These are phyloP conservation scores for Physocladia obscura DNA, from an alignment of 192 early-diverging fungal species.

Conservation along the genomic window DNA sequence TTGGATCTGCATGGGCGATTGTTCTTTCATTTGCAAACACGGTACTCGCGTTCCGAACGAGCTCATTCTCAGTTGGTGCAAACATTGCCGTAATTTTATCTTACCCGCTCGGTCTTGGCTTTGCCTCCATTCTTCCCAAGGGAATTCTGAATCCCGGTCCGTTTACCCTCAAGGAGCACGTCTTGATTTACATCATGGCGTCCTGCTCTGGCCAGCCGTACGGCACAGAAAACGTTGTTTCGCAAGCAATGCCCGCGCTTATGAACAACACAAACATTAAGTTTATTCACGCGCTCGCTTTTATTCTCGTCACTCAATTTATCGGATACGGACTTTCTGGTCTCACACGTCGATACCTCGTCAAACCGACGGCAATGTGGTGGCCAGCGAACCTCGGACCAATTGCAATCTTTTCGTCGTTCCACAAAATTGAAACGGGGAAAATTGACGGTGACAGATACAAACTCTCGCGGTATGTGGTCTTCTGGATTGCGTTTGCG, in stretches of 20 bases:
- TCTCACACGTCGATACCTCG: constrained; percentile 70
- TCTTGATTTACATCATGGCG: constrained; percentile 73
- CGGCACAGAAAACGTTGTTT: constrained; percentile 33
- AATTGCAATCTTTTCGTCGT: constrained; percentile 74
- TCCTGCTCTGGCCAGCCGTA: constrained; percentile 64
- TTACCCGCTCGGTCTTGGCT: constrained; percentile 68
- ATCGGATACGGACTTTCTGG: constrained; percentile 64
- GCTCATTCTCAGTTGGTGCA: constrained; percentile 19
- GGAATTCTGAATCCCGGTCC: constrained; percentile 48
- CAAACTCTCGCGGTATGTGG: constrained; percentile 13
- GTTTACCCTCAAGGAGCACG: constrained; percentile 84
- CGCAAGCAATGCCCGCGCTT: constrained; percentile 20
- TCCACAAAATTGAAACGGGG: constrained; percentile 44
- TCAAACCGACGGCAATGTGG: constrained; percentile 80
- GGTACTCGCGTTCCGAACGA: constrained; percentile 39
- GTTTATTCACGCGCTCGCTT: constrained; percentile 6
- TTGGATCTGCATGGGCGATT: background rate
- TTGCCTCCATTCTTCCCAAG: constrained; percentile 63
- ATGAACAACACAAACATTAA: constrained; percentile 20
- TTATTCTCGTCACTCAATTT: constrained; percentile 6
- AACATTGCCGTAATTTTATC: constrained; percentile 49
- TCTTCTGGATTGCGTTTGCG: constrained; percentile 34
- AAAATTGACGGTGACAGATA: background rate
- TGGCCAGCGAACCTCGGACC: constrained; percentile 79
- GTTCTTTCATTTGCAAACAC: background rate